These are phyloP conservation scores for Starmera amethionina DNA, from an alignment of 805 yeast species.

Conservation along the genomic window DNA sequence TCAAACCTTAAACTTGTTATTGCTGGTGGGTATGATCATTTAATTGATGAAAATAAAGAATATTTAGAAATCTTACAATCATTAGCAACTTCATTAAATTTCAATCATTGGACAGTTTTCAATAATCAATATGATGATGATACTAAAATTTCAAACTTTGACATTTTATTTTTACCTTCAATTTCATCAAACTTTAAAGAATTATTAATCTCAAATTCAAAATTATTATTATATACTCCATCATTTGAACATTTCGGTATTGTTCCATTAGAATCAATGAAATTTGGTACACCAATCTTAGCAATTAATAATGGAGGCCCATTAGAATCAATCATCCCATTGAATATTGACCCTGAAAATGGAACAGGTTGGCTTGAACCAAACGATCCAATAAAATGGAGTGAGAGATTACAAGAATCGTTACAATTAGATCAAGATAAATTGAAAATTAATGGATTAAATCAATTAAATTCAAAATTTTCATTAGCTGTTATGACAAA, in stretches of 20 bases:
- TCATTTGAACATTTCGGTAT: conserved; percentile 92
- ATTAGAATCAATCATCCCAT: conserved; percentile 49
- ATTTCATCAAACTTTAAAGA: conserved; percentile 58
- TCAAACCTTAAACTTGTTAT: conserved; percentile 44
- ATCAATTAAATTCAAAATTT: conserved; percentile 21
- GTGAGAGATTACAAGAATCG: conserved; percentile 33
- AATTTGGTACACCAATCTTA: conserved; percentile 69
- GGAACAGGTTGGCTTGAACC: conserved; percentile 61
- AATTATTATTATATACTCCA: conserved; percentile 78
- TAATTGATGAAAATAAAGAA: conserved; percentile 66
- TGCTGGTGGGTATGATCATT: conserved; percentile 85
- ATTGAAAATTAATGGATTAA: conserved; percentile 20
- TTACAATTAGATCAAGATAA: conserved; percentile 15
- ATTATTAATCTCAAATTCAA: conserved; percentile 45
- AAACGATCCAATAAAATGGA: conserved; percentile 44
- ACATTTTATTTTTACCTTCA: conserved; percentile 74
- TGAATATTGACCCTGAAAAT: conserved; percentile 19
- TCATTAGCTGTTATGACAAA: conserved; percentile 30
- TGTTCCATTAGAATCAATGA: conserved; percentile 95
- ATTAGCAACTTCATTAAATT: conserved; percentile 33
- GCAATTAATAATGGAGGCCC: conserved; percentile 94
- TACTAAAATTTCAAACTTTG: conserved; percentile 18
- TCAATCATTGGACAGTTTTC: conserved; percentile 36
- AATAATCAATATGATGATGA: conserved; percentile 19
- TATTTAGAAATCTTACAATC: conserved; percentile 53